phyloP scores from a whole-genome alignment of 1,284 basidiomycete genomes.

The Ganoderma resinaceum region DNA sequence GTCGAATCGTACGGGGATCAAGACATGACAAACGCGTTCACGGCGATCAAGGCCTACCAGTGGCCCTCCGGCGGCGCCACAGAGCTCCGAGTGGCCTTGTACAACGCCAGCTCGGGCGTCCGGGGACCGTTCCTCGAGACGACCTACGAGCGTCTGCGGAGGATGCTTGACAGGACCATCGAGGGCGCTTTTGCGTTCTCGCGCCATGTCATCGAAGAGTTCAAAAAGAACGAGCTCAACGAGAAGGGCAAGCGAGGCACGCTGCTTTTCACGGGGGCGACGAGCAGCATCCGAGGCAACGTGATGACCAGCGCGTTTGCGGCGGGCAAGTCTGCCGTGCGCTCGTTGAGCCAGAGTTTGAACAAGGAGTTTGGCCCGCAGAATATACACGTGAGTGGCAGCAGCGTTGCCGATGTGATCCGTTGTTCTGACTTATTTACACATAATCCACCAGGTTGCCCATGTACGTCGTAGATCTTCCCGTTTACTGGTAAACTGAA shows the following conservation, averaged over 20 bases:
- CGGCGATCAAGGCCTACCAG: constrained; percentile 52
- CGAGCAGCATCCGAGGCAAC: constrained; percentile 72
- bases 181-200: constrained; percentile 74
- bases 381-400: constrained; percentile 70
- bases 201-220: constrained; percentile 63
- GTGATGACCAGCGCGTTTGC: constrained; percentile 70
- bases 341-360: constrained; percentile 77
- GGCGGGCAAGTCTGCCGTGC: constrained; percentile 70
- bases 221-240: constrained; percentile 65
- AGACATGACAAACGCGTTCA: constrained; percentile 62
- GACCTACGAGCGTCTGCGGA: constrained; percentile 63
- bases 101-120: constrained; percentile 64
- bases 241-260: constrained; percentile 61
- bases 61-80: constrained; percentile 52
- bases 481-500: not conserved
- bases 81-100: constrained; percentile 69
- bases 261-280: constrained; percentile 82
- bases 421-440: not conserved
- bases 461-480: constrained; percentile 54
- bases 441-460: constrained; percentile 51
- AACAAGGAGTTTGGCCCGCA: constrained; percentile 82
- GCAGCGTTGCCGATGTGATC: not conserved
- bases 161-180: constrained; percentile 59
- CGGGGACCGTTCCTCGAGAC: constrained; percentile 76
- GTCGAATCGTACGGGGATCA: constrained; percentile 60